Base-by-base conservation (phyloP, 352 stramenopile genomes). In the Phytophthora podocarpi region DNA sequence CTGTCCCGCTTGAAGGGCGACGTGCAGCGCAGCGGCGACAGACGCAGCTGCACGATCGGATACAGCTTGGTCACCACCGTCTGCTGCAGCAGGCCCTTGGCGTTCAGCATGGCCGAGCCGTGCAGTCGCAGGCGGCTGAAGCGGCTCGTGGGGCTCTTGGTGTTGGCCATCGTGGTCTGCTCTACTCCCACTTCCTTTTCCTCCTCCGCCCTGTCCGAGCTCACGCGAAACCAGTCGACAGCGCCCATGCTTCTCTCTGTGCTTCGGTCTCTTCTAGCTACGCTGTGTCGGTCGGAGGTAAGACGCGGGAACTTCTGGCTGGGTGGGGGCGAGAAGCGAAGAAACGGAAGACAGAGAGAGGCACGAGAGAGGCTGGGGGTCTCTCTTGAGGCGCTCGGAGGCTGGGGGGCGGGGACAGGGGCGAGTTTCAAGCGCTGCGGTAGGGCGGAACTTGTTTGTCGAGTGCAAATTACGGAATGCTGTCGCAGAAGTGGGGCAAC, bases 11-110 rank as follows among this genome's bases (percentile, higher is more conserved):
- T 80, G 45, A 65, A 71, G 3, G 59, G 59, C 32, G 65, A 67
- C 23, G 60, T 61, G 28, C 70, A 67, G 27, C 64, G 63, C 24
- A 77, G 46, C 13, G 73, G 73, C 27, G 60, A 72, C 20, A 82
- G 39, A 13, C 63, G 63, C 28, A 79, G 58, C 41, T 77, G 67
- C 49, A 79, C 67, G 26, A 82, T 81, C n/a, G 72, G 72, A 46
- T 78, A 81, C 16, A 81, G 48, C 37, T 74, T 76, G 13, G 61
- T 73, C 23, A 82, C 72, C 0, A 82, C 72, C 23, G 73, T 78
- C 21, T 79, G 73, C 27, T 82, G 73, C 46, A 82, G 12, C 26
- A 79, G 40, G 2, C 68, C 73, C 49, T 82, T 82, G 46, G 73
- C 72, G 47, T 72, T 82, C 50, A 76, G 26, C 59, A 75, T 72